These are phyloP conservation scores for Colletotrichum lentis DNA, from an alignment of 2,329 filamentous ascomycete genomes.

Conservation along the genomic window DNA sequence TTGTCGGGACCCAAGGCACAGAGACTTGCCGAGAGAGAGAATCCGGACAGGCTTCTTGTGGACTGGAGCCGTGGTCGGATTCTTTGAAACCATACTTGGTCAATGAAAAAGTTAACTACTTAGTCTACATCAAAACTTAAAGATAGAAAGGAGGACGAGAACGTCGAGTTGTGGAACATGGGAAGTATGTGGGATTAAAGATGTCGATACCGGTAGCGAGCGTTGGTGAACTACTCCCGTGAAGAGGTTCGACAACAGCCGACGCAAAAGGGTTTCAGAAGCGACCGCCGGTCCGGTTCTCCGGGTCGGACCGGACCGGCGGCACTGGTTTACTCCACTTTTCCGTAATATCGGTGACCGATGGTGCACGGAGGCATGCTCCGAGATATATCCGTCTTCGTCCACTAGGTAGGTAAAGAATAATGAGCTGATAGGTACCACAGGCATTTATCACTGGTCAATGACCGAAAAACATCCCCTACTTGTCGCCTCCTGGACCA, in stretches of 20 bases:
- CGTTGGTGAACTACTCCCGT: neutral
- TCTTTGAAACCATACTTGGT: neutral
- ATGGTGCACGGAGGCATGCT: neutral
- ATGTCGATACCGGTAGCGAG: neutral
- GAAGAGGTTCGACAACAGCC: too few relatives aligned
- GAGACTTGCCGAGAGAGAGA: slow-evolving; percentile 19
- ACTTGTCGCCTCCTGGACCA: neutral
- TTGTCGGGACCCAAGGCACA: accelerated
- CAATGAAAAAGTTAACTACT: neutral
- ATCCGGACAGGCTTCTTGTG: slow-evolving; percentile 21
- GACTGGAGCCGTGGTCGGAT: neutral
- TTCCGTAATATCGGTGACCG: neutral
- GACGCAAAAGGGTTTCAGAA: neutral
- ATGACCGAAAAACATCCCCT: neutral
- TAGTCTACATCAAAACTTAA: neutral
- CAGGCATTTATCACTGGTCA: neutral
- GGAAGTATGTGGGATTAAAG: neutral
- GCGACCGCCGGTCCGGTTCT: too few relatives aligned
- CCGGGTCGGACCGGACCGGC: neutral
- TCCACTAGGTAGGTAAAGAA: neutral
- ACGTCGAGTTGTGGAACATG: neutral
- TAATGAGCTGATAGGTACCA: too few relatives aligned
- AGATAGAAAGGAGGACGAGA: neutral
- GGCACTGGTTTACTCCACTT: neutral
- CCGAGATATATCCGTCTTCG: neutral